Base-by-base conservation (phyloP, 2,329 filamentous ascomycete species). In the Trichoderma harzianum region DNA sequence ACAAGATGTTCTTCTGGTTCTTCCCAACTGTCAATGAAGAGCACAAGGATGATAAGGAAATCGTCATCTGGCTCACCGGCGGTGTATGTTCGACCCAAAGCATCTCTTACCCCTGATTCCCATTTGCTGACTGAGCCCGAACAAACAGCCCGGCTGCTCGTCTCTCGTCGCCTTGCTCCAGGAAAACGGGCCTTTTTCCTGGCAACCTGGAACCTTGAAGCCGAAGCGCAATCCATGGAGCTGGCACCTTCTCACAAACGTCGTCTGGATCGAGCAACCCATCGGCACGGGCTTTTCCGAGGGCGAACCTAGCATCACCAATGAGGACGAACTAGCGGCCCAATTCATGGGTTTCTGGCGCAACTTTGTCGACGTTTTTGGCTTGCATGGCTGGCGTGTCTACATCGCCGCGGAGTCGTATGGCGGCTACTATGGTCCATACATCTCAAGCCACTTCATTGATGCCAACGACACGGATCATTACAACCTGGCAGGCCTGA, bases 341-440 rank as follows among this genome's bases (percentile, higher is more conserved):
- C 88, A 95, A 75, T 94, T 95, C 78, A 84, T 92, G 18, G 91
- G 91, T 64, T 96, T 94, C 82, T 94, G 90, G 86, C 90, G 91
- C 82, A 93, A 93, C 82, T 94, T 94, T 76, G 82, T 93, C 72
- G 84, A 92, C 39, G 90, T 89, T 0, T 94, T 94, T 75, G 84
- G 81, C n/a, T 84, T 93, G 76, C 85, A 92, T 24, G 86, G 87
- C 14, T 89, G 87, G 76, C 92, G 92, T 74, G 86, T 94, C 11
- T 95, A 92, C 79, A 87, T 96, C 71, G 86, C 91, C 0, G 93
- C 92, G 7, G 92, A 87, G 79, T 91, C 87, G 0, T 94, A 92
- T 75, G 91, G 88, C 0, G 92, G 92, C 18, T 81, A 84, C 76
- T 92, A 90, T 76, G 88, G 91, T 3, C 91, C 92, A 0, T 94